phyloP scores from a whole-genome alignment of 257 asterid species.

The Fraxinus cuspidata region DNA sequence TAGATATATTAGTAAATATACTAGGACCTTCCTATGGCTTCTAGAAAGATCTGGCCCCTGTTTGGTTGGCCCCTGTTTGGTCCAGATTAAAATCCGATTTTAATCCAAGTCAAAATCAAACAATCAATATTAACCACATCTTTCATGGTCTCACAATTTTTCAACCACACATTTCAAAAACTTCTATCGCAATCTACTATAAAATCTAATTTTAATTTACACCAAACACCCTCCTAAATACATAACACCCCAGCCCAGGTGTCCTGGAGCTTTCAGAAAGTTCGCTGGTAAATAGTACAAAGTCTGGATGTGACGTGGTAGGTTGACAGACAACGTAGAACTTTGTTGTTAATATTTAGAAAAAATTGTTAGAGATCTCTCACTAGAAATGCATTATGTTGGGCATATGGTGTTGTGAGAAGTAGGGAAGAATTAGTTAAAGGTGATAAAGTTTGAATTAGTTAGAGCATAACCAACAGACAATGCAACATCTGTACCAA shows the following conservation, averaged over 20 bases:
- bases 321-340: not conserved
- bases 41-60: not conserved
- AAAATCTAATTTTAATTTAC: too few relatives aligned
- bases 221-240: too few relatives aligned
- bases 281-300: not conserved
- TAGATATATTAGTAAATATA: not conserved
- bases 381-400: not conserved
- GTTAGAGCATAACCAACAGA: not conserved
- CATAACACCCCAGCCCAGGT: not conserved
- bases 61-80: too few relatives aligned
- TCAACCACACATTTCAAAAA: too few relatives aligned
- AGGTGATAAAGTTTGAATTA: not conserved
- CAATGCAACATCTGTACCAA: not conserved
- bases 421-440: not conserved
- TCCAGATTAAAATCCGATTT: too few relatives aligned
- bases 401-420: not conserved
- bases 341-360: not conserved
- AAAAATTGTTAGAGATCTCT: not conserved
- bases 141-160: too few relatives aligned
- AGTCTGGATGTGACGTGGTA: not conserved
- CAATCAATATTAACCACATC: too few relatives aligned
- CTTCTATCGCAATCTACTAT: too few relatives aligned
- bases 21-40: not conserved
- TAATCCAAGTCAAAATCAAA: too few relatives aligned
- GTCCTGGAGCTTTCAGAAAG: not conserved